These are phyloP conservation scores for Miamiensis avidus DNA, from an alignment of 169 alveolate species.

Conservation along the genomic window DNA sequence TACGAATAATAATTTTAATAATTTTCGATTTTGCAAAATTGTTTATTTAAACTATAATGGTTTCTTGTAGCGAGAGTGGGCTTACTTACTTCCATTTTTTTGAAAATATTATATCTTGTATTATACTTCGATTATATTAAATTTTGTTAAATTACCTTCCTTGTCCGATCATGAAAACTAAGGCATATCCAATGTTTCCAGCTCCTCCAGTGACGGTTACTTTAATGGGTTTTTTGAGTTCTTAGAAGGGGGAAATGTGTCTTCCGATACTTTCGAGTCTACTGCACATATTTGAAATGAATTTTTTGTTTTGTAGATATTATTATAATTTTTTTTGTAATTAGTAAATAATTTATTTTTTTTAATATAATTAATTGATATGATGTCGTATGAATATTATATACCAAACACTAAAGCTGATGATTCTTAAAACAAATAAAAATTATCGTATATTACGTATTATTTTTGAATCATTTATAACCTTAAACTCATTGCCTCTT, in stretches of 20 bases:
- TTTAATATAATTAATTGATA: too few relatives aligned
- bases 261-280: constrained; percentile 15
- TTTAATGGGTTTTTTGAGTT: constrained; percentile 42
- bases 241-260: constrained; percentile 9
- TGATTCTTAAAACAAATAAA: too few relatives aligned
- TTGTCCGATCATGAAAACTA: constrained; percentile 65
- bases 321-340: too few relatives aligned
- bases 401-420: background rate
- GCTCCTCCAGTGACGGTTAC: constrained; percentile 78
- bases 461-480: too few relatives aligned
- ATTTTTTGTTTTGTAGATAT: too few relatives aligned
- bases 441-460: background rate
- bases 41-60: too few relatives aligned
- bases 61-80: background rate
- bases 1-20: too few relatives aligned
- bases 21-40: too few relatives aligned
- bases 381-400: background rate
- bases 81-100: background rate
- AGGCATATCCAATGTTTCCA: constrained; percentile 71
- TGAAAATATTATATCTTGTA: too few relatives aligned
- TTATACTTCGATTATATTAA: background rate
- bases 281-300: background rate
- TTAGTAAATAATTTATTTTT: too few relatives aligned
- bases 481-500: too few relatives aligned
- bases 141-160: constrained; percentile 21